phyloP scores from a whole-genome alignment of 148 eudicot species.

The Vaccinium darrowii region DNA sequence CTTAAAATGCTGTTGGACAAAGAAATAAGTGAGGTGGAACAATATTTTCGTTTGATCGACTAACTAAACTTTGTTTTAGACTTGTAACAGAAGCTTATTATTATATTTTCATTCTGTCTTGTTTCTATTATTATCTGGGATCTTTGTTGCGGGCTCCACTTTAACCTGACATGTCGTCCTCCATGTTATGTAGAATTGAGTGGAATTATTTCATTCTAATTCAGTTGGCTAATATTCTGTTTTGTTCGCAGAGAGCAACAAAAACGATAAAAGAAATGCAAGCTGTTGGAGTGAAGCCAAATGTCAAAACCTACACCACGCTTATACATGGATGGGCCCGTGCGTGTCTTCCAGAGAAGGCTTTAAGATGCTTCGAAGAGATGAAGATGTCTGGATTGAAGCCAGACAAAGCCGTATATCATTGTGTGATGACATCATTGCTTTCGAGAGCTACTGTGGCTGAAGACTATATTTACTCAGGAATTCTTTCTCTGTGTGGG shows the following conservation, averaged over 20 bases:
- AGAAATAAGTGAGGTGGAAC: not conserved
- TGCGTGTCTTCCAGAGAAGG: slow-evolving; percentile 91
- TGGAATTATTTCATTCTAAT: not conserved
- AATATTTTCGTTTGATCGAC: not conserved
- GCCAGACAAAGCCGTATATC: slow-evolving; percentile 95
- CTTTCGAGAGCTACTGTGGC: slow-evolving; percentile 89
- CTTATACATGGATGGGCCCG: slow-evolving; percentile 94
- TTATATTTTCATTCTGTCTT: not conserved
- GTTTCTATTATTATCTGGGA: slow-evolving; percentile 3
- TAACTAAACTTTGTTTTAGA: not conserved
- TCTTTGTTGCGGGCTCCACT: not conserved
- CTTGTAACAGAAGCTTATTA: not conserved
- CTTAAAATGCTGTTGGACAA: not conserved
- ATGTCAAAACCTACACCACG: slow-evolving; percentile 84
- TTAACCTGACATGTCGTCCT: not conserved
- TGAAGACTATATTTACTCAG: slow-evolving; percentile 68
- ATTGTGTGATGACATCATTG: slow-evolving; percentile 86
- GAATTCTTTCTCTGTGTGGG: slow-evolving; percentile 58
- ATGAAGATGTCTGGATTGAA: slow-evolving; percentile 70
- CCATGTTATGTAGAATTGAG: not conserved
- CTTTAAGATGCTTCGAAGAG: slow-evolving; percentile 68
- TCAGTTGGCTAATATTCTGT: not conserved
- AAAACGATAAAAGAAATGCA: slow-evolving; percentile 75
- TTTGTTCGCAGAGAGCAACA: slow-evolving; percentile 59
- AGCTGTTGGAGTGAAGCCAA: slow-evolving; percentile 75